Base-by-base conservation (phyloP, 2,329 filamentous ascomycete genomes). In the Beauveria pseudobassiana region DNA sequence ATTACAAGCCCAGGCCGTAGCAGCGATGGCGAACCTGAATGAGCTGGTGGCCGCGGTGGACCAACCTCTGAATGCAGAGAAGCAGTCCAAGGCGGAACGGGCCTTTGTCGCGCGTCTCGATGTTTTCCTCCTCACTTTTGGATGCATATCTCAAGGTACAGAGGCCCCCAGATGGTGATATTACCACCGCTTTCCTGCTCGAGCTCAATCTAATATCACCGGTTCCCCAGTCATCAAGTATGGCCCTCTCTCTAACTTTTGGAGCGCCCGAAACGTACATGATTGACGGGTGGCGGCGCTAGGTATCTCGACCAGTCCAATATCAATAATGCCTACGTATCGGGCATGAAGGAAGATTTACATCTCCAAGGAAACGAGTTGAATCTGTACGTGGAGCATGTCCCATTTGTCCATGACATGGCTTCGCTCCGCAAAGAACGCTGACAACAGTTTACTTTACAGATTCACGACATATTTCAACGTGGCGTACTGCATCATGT, bases 401-500 rank as follows among this genome's bases (percentile, higher is more conserved):
- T 26, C n/a, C 2, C 4, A 4, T 6, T 61, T 34, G 26, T 30
- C 18, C n/a, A 20, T 46, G 28, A 12, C 30, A 34, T 34, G 30
- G 30, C 30, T 34, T 10, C 28, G 24, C 6, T 14, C 14, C 3
- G 18, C 20, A 43, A 3, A 34, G 30, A 4, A 40, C 24, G 24
- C 48, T 58, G 20, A 59, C 52, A 34, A 34, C 4, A 34, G 12
- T 34, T 5, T 22, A 14, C 8, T 2, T 22, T 18, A 14, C 5
- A 67, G 67, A 53, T 69, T 75, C 61, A 70, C 69, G 58, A 78
- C 80, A 1, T 78, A 77, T 49, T 87, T 83, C 77, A 85, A 81
- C 0, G 76, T 82, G 2, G 84, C 84, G 16, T 87, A 87, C 65
- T 79, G 84, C 2, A 72, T 86, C 72, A 72, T 74, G 51, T 69